Evolutionary conservation across 139 green algal genomes (phyloP).

Genomic region (Yamagishiella unicocca): DNA sequence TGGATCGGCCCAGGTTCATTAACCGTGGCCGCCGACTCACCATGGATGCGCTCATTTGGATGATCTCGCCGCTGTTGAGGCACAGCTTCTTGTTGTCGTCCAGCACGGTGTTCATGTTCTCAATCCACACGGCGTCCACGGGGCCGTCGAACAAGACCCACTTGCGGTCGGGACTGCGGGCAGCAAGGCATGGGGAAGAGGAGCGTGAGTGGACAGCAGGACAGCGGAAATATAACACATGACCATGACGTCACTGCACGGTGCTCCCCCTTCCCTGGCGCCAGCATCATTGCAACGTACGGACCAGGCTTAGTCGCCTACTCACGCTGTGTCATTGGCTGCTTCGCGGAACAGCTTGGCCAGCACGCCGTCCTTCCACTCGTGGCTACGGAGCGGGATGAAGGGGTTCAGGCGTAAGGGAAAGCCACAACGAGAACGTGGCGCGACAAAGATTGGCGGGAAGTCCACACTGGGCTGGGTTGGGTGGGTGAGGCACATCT

Average conservation of each 20-base stretch:
- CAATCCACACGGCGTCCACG: constrained; percentile 87
- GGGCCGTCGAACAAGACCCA: constrained; percentile 80
- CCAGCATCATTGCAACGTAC: too few species aligned
- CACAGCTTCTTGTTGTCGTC: constrained; percentile 93
- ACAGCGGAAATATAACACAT: too few species aligned
- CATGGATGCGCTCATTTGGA: constrained; percentile 75
- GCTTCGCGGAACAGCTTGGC: constrained; percentile 77
- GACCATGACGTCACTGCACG: too few species aligned
- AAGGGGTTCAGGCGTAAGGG: neutral
- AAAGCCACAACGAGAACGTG: too few species aligned
- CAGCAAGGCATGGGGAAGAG: too few species aligned
- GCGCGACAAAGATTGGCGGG: too few species aligned
- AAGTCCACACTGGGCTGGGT: too few species aligned
- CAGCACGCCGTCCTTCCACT: constrained; percentile 88
- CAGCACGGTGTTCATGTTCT: constrained; percentile 87
- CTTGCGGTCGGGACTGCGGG: constrained; percentile 71
- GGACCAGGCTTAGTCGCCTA: too few species aligned
- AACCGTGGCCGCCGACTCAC: neutral
- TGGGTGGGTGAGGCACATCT: too few species aligned
- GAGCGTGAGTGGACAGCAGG: too few species aligned
- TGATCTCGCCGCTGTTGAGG: constrained; percentile 84
- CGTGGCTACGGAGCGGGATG: constrained; percentile 58
- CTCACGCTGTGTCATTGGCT: constrained; percentile 60
- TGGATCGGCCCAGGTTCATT: too few species aligned
- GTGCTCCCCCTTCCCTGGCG: too few species aligned